These are phyloP conservation scores for Yamadazyma diospyri DNA, from an alignment of 1,139 yeast species.

Conservation along the genomic window DNA sequence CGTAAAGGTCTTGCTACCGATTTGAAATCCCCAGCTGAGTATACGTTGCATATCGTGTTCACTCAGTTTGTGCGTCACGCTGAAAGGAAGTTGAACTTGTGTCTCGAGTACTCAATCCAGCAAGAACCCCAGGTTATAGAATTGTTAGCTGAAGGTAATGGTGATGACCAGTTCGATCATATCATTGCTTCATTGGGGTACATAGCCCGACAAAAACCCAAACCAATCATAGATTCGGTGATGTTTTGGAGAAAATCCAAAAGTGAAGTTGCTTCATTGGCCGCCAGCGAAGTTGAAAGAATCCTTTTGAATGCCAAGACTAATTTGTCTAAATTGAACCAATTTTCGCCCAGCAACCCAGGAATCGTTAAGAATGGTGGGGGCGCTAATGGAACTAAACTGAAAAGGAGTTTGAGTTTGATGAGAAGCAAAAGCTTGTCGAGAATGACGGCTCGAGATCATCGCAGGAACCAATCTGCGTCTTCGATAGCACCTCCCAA, in stretches of 20 bases:
- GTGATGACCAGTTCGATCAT: conserved; percentile 81
- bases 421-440: conserved; percentile 43
- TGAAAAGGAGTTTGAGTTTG: conserved; percentile 40
- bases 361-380: conserved; percentile 13
- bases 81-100: conserved; percentile 74
- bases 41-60: conserved; percentile 88
- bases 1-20: conserved; percentile 57
- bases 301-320: conserved; percentile 23
- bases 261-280: conserved; percentile 78
- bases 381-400: conserved; percentile 14
- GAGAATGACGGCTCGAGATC: conserved; percentile 24
- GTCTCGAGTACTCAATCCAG: conserved; percentile 64
- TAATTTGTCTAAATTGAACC: conserved; percentile 13
- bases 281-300: conserved; percentile 59
- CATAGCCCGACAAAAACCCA: conserved; percentile 85
- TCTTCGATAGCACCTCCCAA: conserved; percentile 18
- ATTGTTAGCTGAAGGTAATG: conserved; percentile 74
- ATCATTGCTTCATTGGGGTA: conserved; percentile 84
- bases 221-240: conserved; percentile 94
- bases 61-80: conserved; percentile 95
- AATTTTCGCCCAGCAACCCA: conserved; percentile 11
- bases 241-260: conserved; percentile 97
- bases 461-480: conserved; percentile 38
- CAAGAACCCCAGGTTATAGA: conserved; percentile 81
- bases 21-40: conserved; percentile 82